Evolutionary conservation across 2,329 filamentous ascomycete species (phyloP).

Genomic region (Aspergillus ustus): DNA sequence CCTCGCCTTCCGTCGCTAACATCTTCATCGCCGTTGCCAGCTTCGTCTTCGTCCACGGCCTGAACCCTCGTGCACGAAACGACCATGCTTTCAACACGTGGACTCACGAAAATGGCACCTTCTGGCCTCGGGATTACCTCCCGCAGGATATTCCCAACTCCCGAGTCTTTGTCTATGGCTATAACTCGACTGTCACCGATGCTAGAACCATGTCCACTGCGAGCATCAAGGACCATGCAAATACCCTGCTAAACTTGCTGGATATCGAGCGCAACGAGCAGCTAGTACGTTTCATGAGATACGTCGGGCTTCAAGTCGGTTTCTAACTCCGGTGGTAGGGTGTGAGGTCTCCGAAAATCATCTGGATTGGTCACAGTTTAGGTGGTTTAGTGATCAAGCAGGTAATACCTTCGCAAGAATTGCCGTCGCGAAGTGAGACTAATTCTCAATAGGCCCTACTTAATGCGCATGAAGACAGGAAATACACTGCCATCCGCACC

Average conservation of each 20-base stretch:
- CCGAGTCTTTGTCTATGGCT: conserved; percentile 38
- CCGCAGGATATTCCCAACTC: conserved; percentile 35
- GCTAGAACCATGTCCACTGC: conserved; percentile 40
- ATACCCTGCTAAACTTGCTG: conserved; percentile 37
- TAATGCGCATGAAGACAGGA: conserved; percentile 41
- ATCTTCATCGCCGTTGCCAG: conserved; percentile 15
- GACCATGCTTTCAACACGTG: conserved; percentile 41
- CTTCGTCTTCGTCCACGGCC: conserved; percentile 38
- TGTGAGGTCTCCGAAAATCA: conserved; percentile 32
- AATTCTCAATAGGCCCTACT: conserved; percentile 32
- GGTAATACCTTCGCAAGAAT: conserved; percentile 17
- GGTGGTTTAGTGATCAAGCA: conserved; percentile 39
- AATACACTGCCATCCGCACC: conserved; percentile 37
- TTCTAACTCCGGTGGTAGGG: conserved; percentile 19
- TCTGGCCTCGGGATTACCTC: conserved; percentile 33
- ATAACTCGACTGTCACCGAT: conserved; percentile 38
- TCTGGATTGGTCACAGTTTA: conserved; percentile 39
- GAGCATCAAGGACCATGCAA: conserved; percentile 41
- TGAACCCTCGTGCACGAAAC: conserved; percentile 36
- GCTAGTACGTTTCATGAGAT: conserved; percentile 20
- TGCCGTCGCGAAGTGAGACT: neutral
- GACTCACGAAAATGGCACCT: conserved; percentile 34
- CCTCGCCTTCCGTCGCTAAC: neutral
- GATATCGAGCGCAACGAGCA: conserved; percentile 36
- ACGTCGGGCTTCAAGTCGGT: neutral